These are phyloP conservation scores for Cucumis sativus DNA, from an alignment of 306 rosid genomes.

Conservation along the genomic window Cucumber_9930_V3 NC_026657.2:38253501-38254000, in stretches of 20 bases:
- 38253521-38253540: constrained; percentile 71
- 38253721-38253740: constrained; percentile 94
- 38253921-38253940: background rate
- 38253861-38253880: background rate
- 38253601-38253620: background rate
- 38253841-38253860: background rate
- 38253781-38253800: constrained; percentile 85
- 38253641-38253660: background rate
- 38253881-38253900: background rate
- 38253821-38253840: background rate
- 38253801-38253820: constrained; percentile 49
- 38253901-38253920: background rate
- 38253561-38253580: constrained; percentile 76
- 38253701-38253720: constrained; percentile 91
- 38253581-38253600: constrained; percentile 25
- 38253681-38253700: constrained; percentile 51
- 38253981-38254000: background rate
- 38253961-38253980: background rate
- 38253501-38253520: constrained; percentile 50
- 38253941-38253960: background rate
- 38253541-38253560: constrained; percentile 65
- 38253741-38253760: constrained; percentile 85
- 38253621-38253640: background rate
- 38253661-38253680: background rate
- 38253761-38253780: constrained; percentile 76